Conservation (phyloP, 1,284 basidiomycete species). For the Sporisorium scitamineum region DNA sequence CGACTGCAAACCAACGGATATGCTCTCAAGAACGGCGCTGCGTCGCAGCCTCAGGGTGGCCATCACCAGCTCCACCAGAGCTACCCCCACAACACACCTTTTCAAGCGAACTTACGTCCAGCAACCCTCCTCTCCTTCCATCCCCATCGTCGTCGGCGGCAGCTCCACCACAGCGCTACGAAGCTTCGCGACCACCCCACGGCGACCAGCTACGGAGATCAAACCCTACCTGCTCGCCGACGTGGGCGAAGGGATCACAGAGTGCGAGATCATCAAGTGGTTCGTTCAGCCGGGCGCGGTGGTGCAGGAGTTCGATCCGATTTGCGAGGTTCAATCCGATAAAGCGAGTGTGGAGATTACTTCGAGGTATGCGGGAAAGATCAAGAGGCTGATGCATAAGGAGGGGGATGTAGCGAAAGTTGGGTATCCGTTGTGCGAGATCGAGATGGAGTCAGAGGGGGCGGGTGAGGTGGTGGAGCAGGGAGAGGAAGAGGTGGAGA, state of each 20-base stretch:
- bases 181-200: conserved; percentile 43
- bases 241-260: conserved; percentile 84
- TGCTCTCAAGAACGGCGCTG: conserved; percentile 28
- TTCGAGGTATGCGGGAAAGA: conserved; percentile 83
- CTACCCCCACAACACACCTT: conserved; percentile 1
- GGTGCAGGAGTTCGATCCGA: conserved; percentile 83
- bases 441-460: conserved; percentile 79
- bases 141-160: conserved; percentile 23
- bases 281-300: conserved; percentile 75
- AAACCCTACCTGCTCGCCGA: conserved; percentile 86
- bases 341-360: conserved; percentile 95
- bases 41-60: conserved; percentile 21
- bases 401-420: conserved; percentile 90
- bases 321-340: conserved; percentile 94
- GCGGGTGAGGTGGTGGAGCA: conserved; percentile 7
- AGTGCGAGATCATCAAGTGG: conserved; percentile 68
- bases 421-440: conserved; percentile 83
- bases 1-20: not conserved
- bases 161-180: conserved; percentile 25
- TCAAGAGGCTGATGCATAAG: conserved; percentile 80
- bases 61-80: not conserved
- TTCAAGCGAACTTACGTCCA: conserved; percentile 29
- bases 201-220: conserved; percentile 26
- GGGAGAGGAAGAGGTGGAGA: conserved; percentile 8
- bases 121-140: conserved; percentile 10